Base-by-base conservation (phyloP, 2,329 filamentous ascomycete genomes). In the Cercospora zeae-maydis region DNA sequence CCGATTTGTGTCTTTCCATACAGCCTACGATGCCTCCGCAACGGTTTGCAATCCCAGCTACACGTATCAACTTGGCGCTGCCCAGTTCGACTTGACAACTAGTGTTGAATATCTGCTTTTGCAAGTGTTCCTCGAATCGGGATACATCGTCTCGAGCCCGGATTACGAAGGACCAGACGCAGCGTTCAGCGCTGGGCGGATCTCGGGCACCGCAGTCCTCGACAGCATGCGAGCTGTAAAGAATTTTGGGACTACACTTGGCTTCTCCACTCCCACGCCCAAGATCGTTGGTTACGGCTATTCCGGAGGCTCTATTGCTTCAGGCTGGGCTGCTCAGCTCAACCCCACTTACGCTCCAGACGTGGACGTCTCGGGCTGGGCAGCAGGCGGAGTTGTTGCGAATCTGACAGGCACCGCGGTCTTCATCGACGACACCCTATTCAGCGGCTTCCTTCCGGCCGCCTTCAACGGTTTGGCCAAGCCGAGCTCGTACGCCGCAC, bases 321-420 rank as follows among this genome's bases (percentile, higher is more conserved):
- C 76, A 1, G 81, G 80, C 30, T 83, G 79, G 76, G 83, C 82
- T 0, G 80, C 81, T 14, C 79, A 83, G 34, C 70, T 85, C 10
- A 81, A 82, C 33, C 72, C 77, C 1, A 74, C 71, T 1, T 86
- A 86, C 63, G 83, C 84, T 0, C 81, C 83, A 0, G 82, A 84
- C 36, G 72, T 86, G 2, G 70, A 75, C 1, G 76, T 86, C 52
- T 73, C 72, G 1, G 83, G 82, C 7, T 80, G 77, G 11, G 82
- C 79, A 0, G 61, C 82, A 0, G 83, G 83, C 2, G 83, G 83
- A 0, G 68, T 81, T 2, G 76, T 79, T 0, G 76, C 81, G 0
- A 79, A 82, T 42, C 53, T 74, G 19, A 73, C 70, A 4, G 72
- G 69, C 10, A 70, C 68, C 4, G 62, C 65, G 9, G 56, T 66